Evolutionary conservation across 2,329 filamentous ascomycete species (phyloP).

Genomic region (Xylariaceae sp.): DNA sequence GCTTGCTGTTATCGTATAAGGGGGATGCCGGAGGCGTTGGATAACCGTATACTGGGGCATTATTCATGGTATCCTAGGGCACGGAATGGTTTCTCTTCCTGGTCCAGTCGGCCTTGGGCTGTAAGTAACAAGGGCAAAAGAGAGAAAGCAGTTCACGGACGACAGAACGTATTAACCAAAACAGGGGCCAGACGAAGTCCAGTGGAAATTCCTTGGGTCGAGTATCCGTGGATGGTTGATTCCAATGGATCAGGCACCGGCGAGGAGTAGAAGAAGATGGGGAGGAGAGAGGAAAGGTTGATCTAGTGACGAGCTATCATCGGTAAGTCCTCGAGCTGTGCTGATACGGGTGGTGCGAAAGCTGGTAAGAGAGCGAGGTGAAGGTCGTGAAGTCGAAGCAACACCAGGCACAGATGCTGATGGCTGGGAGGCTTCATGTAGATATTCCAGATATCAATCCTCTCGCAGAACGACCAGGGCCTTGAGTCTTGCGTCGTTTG

Average conservation of each 20-base stretch:
- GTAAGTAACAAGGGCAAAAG: conserved; percentile 32
- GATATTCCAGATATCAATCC: conserved; percentile 30
- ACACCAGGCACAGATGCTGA: conserved; percentile 8
- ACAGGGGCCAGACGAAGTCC: conserved; percentile 24
- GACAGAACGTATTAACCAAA: conserved; percentile 30
- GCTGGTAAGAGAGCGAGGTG: conserved; percentile 12
- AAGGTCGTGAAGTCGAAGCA: conserved; percentile 12
- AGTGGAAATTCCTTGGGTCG: conserved; percentile 27
- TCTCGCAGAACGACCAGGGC: conserved; percentile 24
- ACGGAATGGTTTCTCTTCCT: conserved; percentile 23
- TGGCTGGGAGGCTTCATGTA: conserved; percentile 3
- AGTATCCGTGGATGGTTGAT: conserved; percentile 50
- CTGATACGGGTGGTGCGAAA: conserved; percentile 1
- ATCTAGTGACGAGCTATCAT: conserved; percentile 20
- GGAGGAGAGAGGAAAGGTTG: conserved; percentile 9
- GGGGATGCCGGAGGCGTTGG: conserved; percentile 59
- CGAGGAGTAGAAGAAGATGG: conserved; percentile 16
- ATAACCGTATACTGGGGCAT: conserved; percentile 56
- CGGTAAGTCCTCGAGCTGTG: conserved; percentile 2
- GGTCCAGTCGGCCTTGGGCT: conserved; percentile 20
- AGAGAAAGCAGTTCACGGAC: conserved; percentile 22
- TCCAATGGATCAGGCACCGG: conserved; percentile 18
- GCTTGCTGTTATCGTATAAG: conserved; percentile 50
- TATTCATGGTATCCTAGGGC: conserved; percentile 53
- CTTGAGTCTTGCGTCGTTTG: conserved; percentile 30